Evolutionary conservation across 805 yeast genomes (phyloP).

Genomic region (Starmerella riodocensis): DNA sequence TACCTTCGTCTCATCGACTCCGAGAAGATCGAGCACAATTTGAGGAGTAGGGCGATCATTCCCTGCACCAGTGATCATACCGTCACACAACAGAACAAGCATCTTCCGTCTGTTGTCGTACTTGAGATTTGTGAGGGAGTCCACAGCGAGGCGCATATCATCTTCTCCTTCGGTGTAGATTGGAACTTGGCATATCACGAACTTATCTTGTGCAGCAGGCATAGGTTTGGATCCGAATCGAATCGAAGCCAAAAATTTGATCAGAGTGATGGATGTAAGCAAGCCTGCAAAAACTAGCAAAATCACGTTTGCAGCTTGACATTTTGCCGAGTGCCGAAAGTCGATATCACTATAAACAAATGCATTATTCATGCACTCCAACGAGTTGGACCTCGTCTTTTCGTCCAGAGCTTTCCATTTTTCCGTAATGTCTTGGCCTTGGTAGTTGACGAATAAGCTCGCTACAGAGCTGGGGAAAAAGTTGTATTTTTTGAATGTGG

Average conservation of each 20-base stretch:
- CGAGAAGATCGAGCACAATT: constrained; percentile 37
- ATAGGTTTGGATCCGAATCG: constrained; percentile 28
- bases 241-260: constrained; percentile 31
- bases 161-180: constrained; percentile 46
- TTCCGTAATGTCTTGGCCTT: constrained; percentile 29
- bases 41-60: constrained; percentile 45
- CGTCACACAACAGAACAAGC: constrained; percentile 46
- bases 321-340: constrained; percentile 30
- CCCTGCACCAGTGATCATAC: constrained; percentile 47
- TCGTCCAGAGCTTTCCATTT: constrained; percentile 23
- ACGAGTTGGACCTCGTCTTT: constrained; percentile 19
- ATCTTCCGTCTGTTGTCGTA: constrained; percentile 47
- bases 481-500: constrained; percentile 24
- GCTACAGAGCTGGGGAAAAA: constrained; percentile 28
- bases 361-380: constrained; percentile 29
- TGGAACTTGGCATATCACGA: constrained; percentile 33
- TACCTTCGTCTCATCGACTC: constrained; percentile 36
- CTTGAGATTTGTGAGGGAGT: constrained; percentile 42
- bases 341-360: constrained; percentile 29
- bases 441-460: constrained; percentile 25
- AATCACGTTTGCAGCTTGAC: constrained; percentile 32
- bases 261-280: constrained; percentile 29
- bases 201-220: constrained; percentile 31
- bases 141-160: constrained; percentile 42
- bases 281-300: constrained; percentile 30